Evolutionary conservation across 129 eudicot genomes (phyloP).

Genomic region (Centaurea solstitialis): DNA sequence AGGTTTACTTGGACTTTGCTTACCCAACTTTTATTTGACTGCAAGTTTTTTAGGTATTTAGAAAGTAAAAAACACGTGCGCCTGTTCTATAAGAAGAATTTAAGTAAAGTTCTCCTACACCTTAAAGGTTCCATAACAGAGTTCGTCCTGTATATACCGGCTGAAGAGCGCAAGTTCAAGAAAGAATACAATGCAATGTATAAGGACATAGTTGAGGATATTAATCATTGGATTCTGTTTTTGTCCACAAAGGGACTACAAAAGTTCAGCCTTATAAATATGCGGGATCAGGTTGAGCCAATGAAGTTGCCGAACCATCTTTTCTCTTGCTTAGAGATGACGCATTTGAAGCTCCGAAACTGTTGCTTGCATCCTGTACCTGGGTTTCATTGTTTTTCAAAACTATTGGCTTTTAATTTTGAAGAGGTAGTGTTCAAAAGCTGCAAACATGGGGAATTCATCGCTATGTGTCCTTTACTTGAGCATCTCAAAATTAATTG

Average conservation of each 20-base stretch:
- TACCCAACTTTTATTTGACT: conserved; percentile 12
- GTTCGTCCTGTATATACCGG: background rate
- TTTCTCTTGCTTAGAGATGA: too few species aligned
- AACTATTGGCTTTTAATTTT: background rate
- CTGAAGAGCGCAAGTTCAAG: too few species aligned
- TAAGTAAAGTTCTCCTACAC: background rate
- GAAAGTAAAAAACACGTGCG: too few species aligned
- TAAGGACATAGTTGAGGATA: background rate
- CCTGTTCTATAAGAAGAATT: too few species aligned
- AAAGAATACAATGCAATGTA: background rate
- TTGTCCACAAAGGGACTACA: background rate
- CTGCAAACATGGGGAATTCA: background rate
- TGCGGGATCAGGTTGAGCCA: too few species aligned
- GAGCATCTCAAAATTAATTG: too few species aligned
- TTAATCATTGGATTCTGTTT: background rate
- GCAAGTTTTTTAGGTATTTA: too few species aligned
- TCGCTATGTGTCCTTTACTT: background rate
- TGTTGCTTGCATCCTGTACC: too few species aligned
- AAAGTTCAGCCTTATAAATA: background rate
- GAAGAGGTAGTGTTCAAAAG: background rate
- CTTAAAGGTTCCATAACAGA: background rate
- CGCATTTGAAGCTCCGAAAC: too few species aligned
- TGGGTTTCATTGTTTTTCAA: background rate
- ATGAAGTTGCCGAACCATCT: too few species aligned
- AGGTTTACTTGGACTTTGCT: conserved; percentile 14